These are phyloP conservation scores for Termitomyces sp. DNA, from an alignment of 768 basidiomycete species.

Conservation along the genomic window DNA sequence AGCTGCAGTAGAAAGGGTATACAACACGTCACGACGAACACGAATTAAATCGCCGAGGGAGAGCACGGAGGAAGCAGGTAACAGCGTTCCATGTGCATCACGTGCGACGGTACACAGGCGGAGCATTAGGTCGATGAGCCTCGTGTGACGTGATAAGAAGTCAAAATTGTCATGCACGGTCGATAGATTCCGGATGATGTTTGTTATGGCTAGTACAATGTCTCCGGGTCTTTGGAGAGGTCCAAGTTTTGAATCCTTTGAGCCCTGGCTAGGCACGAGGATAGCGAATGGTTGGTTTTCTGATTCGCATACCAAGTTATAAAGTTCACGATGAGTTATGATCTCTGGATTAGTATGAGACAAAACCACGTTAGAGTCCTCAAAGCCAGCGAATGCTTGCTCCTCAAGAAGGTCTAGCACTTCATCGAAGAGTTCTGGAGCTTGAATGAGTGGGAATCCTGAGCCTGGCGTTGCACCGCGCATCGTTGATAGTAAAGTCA, in stretches of 20 bases:
- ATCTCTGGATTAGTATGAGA: conserved; percentile 31
- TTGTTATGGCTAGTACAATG: conserved; percentile 61
- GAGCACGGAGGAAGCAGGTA: conserved; percentile 50
- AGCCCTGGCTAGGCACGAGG: conserved; percentile 41
- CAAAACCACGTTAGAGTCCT: conserved; percentile 21
- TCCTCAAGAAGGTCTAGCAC: conserved; percentile 84
- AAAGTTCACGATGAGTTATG: conserved; percentile 61
- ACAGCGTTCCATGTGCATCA: conserved; percentile 23
- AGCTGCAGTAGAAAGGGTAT: conserved; percentile 61
- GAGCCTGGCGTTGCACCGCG: conserved; percentile 54
- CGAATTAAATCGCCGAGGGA: conserved; percentile 67
- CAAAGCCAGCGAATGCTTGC: conserved; percentile 55
- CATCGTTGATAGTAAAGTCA: conserved; percentile 78
- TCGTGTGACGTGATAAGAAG: conserved; percentile 58
- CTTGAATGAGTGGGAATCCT: conserved; percentile 73
- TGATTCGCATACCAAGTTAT: conserved; percentile 50
- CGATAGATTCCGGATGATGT: conserved; percentile 86
- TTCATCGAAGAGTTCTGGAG: conserved; percentile 80
- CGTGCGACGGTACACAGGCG: conserved; percentile 55
- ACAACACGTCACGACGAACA: conserved; percentile 72
- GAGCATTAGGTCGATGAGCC: conserved; percentile 60
- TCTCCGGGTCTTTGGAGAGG: conserved; percentile 65
- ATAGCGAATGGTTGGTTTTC: conserved; percentile 56
- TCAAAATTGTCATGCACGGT: conserved; percentile 63
- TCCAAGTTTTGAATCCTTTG: conserved; percentile 42